Evolutionary conservation across 768 basidiomycete genomes (phyloP).

Genomic region (Russula sp.): DNA sequence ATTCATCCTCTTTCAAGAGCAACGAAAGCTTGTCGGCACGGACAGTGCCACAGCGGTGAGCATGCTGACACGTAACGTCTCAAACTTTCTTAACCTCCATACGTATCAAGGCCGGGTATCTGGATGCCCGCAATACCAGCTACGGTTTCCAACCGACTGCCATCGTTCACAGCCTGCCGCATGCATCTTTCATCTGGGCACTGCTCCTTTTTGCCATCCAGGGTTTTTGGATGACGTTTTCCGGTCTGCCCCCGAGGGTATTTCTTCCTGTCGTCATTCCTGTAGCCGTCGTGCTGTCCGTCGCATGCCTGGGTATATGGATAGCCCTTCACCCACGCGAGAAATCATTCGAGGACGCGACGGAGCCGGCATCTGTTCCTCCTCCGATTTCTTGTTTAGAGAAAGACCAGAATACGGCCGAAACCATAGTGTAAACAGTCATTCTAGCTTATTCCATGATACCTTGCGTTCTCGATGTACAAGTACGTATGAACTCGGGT

Average conservation of each 20-base stretch:
- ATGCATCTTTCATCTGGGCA: conserved; percentile 6
- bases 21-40: background rate
- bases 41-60: background rate
- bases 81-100: background rate
- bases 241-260: background rate
- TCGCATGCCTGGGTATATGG: background rate
- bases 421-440: background rate
- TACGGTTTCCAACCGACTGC: conserved; percentile 16
- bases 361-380: background rate
- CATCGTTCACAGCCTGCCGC: conserved; percentile 12
- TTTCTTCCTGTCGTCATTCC: background rate
- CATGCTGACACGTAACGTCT: background rate
- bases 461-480: background rate
- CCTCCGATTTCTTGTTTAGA: background rate
- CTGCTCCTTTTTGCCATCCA: conserved; percentile 6
- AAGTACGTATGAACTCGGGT: background rate
- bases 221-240: conserved; percentile 14
- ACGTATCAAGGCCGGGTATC: background rate
- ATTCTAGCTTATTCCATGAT: background rate
- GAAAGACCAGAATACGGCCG: background rate
- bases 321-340: conserved; percentile 3
- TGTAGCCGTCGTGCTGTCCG: background rate
- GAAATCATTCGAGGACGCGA: background rate
- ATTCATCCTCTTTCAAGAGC: conserved; percentile 1
- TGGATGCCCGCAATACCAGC: conserved; percentile 3